These are phyloP conservation scores for Vitis amurensis DNA, from an alignment of 164 flowering plant genomes.

Conservation along the genomic window DNA sequence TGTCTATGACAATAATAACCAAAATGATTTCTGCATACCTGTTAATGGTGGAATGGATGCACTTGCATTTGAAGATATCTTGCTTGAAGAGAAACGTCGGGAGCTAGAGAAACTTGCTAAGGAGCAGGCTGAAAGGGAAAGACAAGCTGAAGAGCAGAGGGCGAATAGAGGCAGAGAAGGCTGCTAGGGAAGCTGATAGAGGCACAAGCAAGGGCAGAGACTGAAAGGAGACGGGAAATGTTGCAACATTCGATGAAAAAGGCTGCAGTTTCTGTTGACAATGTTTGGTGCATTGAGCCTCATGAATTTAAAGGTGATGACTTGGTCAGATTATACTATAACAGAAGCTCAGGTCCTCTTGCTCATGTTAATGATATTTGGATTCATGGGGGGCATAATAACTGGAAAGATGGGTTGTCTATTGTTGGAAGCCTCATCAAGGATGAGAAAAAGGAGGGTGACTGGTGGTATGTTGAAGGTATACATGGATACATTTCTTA, in stretches of 20 bases:
- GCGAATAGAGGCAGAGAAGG: slow-evolving; percentile 71
- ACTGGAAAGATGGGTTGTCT: slow-evolving; percentile 76
- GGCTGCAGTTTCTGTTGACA: slow-evolving; percentile 54
- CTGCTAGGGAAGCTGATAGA: slow-evolving; percentile 73
- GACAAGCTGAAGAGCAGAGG: slow-evolving; percentile 74
- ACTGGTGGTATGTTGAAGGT: slow-evolving; percentile 97
- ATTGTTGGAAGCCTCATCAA: slow-evolving; percentile 58
- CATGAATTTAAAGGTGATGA: slow-evolving; percentile 61
- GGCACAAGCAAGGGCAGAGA: slow-evolving; percentile 74
- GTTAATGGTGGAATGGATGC: slow-evolving; percentile 82
- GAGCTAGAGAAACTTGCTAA: slow-evolving; percentile 77
- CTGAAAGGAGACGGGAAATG: slow-evolving; percentile 40
- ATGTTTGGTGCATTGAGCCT: slow-evolving; percentile 78
- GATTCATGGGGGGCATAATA: slow-evolving; percentile 90
- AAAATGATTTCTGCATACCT: slow-evolving; percentile 62
- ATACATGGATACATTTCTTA: slow-evolving; percentile 17
- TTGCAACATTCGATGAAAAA: slow-evolving; percentile 43
- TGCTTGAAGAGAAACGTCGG: slow-evolving; percentile 86
- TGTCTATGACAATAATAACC: slow-evolving; percentile 86
- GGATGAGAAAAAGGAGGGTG: slow-evolving; percentile 55
- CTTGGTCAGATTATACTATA: slow-evolving; percentile 74
- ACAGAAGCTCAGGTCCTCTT: slow-evolving; percentile 77
- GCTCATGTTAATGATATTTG: slow-evolving; percentile 66
- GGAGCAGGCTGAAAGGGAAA: slow-evolving; percentile 83
- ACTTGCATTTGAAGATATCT: slow-evolving; percentile 81